Evolutionary conservation across 2,329 filamentous ascomycete species (phyloP), one percentile per base, ranked within the genome.

Genomic region (Fusarium drepaniforme): DNA sequence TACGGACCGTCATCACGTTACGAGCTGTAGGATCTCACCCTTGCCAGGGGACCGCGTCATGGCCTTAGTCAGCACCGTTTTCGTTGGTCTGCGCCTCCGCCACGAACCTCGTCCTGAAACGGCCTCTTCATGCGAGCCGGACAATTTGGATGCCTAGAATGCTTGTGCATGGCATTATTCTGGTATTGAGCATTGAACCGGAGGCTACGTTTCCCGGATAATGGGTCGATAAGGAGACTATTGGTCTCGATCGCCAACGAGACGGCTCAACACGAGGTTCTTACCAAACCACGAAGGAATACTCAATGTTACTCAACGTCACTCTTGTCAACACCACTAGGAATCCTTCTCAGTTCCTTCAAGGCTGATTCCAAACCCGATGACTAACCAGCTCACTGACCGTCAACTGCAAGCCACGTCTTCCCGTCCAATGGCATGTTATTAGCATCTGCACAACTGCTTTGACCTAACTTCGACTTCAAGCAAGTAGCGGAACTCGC

Each of bases 41-140:
- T 70, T 61, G 57, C 28, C n/a, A 63, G 49, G 69, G 46, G 69
- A 75, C 73, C 73, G 70, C 73, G 73, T 75, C 73, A 75, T 74
- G 66, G 33, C 35, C 70, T 75, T 75, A 77, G 68, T 74, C 68
- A 73, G 60, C 73, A 37, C 46, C 13, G 30, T 40, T 37, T 30
- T n/a, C 23, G 21, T 51, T 68, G 40, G 42, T 57, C 71, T 71
- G 62, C 71, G 68, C 68, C 71, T 71, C 68, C 70, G 59, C 59
- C 63, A 51, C 40, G 38, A 42, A 30, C 59, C 25, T 28, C 16
- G 44, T 37, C 40, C 53, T 28, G 37, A 40, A 59, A 59, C 35
- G 37, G 57, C 37, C 1, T 40, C 35, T 25, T 59, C 23, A 59
- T 59, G 57, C 23, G 18, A 42, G 51, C 2, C 35, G 28, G 11